phyloP scores from a whole-genome alignment of 2,329 filamentous ascomycete genomes.

The Aotearoamyces nothofagi region DNA sequence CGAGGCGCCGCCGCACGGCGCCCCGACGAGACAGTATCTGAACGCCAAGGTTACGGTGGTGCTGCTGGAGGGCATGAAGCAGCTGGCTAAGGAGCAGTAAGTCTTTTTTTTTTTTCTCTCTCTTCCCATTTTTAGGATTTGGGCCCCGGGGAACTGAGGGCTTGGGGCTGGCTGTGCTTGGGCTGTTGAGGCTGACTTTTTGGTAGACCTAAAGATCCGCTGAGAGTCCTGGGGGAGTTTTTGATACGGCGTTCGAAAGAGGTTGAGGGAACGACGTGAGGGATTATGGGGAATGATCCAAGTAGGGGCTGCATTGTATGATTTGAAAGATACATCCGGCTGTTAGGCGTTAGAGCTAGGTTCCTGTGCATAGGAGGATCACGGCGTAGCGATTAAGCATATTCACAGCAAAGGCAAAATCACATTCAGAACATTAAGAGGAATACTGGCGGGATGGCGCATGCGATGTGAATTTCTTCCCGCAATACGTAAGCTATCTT shows the following conservation, averaged over 20 bases:
- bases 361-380: too few species aligned
- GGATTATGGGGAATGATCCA: constrained; percentile 5
- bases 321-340: not conserved
- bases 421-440: not conserved
- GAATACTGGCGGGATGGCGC: not conserved
- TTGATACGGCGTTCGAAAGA: constrained; percentile 54
- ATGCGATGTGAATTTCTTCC: not conserved
- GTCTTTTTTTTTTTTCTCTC: constrained; percentile 18
- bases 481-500: not conserved
- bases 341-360: too few species aligned
- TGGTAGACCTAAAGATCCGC: constrained; percentile 47
- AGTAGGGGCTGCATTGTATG: too few species aligned
- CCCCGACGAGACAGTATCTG: constrained; percentile 53
- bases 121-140: not conserved
- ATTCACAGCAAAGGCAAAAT: not conserved
- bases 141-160: too few species aligned
- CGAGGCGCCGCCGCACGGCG: constrained; percentile 48
- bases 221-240: constrained; percentile 56
- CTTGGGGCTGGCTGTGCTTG: too few species aligned
- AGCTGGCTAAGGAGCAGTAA: constrained; percentile 54
- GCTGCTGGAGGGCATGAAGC: constrained; percentile 61
- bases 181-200: not conserved
- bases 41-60: constrained; percentile 55
- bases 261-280: constrained; percentile 30
- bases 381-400: not conserved